phyloP scores from a whole-genome alignment of 192 early-diverging fungal species.

The Gryganskiella cystojenkinii region DNA sequence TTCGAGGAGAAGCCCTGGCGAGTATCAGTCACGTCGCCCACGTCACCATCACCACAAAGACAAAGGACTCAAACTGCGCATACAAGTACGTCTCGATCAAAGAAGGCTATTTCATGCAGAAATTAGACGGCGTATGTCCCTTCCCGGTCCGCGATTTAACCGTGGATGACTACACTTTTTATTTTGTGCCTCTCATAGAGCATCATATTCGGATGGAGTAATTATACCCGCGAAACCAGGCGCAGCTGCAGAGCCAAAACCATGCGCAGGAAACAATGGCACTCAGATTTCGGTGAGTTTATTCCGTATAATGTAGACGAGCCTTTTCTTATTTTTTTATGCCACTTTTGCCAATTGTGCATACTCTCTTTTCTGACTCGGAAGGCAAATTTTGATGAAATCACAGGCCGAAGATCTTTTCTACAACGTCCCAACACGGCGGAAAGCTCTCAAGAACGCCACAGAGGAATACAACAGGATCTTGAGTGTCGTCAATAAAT shows the following conservation, averaged over 20 bases:
- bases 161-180: not conserved
- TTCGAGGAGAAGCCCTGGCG: constrained; percentile 96
- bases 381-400: no score
- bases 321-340: no score
- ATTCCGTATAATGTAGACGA: no score
- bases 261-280: constrained; percentile 95
- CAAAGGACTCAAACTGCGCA: constrained; percentile 78
- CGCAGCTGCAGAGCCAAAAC: constrained; percentile 80
- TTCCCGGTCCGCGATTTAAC: not conserved
- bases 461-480: constrained; percentile 93
- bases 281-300: constrained; percentile 85
- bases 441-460: constrained; percentile 84
- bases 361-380: not conserved
- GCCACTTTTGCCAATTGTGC: not conserved
- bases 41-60: constrained; percentile 86
- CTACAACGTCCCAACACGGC: constrained; percentile 90
- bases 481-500: constrained; percentile 89
- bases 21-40: constrained; percentile 97
- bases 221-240: constrained; percentile 83
- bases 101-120: not conserved
- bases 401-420: constrained; percentile 92
- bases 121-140: not conserved
- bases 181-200: constrained; percentile 53
- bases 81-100: constrained; percentile 60
- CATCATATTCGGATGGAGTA: constrained; percentile 88